These are phyloP conservation scores for Anthostomella pinea DNA, from an alignment of 2,329 filamentous ascomycete genomes.

Conservation along the genomic window DNA sequence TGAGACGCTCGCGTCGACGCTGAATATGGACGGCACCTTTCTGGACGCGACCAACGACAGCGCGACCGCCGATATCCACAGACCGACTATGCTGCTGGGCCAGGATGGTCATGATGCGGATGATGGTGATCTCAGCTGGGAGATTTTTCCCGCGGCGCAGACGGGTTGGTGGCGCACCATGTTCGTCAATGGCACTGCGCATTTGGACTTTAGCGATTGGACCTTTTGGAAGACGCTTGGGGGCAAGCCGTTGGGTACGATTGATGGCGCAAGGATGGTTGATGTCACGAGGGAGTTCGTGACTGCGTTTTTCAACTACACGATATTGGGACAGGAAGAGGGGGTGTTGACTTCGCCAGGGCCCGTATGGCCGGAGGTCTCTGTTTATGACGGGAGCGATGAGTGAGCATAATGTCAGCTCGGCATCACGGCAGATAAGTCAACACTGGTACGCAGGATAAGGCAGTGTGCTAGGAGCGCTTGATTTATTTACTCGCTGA, in stretches of 20 bases:
- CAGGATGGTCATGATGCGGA: not conserved
- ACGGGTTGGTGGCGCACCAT: conserved; percentile 15
- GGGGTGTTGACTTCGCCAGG: too few species aligned
- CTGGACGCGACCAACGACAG: conserved; percentile 4
- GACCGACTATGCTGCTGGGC: conserved; percentile 17
- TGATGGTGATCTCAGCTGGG: conserved; percentile 10
- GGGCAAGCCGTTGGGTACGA: conserved; percentile 6
- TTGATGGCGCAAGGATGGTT: conserved; percentile 8
- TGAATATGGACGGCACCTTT: conserved; percentile 24
- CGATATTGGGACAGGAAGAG: too few species aligned
- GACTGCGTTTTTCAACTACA: conserved; percentile 8
- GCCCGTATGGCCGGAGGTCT: not conserved
- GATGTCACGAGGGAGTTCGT: conserved; percentile 8
- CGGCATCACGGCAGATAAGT: too few species aligned
- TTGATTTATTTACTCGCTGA: too few species aligned
- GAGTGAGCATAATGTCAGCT: too few species aligned
- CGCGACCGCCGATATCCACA: conserved; percentile 7
- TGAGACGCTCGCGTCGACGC: conserved; percentile 10
- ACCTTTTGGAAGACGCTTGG: conserved; percentile 18
- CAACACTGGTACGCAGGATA: too few species aligned
- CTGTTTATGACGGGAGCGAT: not conserved
- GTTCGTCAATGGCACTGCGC: conserved; percentile 13
- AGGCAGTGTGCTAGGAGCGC: too few species aligned
- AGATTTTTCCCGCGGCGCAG: conserved; percentile 12
- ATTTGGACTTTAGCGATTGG: conserved; percentile 17